These are phyloP conservation scores for Solanum sitiens DNA, from an alignment of 257 asterid species.

Conservation along the genomic window DNA sequence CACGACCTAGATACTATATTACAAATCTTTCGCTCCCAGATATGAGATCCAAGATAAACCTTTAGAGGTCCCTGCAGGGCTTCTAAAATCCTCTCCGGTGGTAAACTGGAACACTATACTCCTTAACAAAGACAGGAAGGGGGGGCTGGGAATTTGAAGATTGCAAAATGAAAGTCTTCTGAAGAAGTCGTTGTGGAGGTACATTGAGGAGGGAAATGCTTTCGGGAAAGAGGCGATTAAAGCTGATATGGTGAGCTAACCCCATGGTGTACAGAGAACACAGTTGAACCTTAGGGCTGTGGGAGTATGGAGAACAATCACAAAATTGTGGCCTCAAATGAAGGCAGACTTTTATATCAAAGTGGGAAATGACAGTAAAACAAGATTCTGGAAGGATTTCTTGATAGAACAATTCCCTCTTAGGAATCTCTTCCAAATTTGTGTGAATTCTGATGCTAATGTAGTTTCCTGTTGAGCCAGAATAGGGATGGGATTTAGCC, in stretches of 20 bases:
- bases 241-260: neutral
- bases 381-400: too few relatives aligned
- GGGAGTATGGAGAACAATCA: neutral
- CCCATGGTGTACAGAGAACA: neutral
- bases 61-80: neutral
- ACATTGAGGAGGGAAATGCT: neutral
- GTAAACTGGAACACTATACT: neutral
- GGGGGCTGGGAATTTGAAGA: neutral
- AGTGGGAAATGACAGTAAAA: too few relatives aligned
- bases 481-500: neutral
- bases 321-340: too few relatives aligned
- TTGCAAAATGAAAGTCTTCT: neutral
- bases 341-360: too few relatives aligned
- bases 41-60: neutral
- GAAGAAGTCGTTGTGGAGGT: neutral
- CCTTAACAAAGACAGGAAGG: neutral
- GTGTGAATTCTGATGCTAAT: neutral
- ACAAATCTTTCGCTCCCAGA: neutral
- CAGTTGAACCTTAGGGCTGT: neutral
- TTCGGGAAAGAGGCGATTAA: neutral
- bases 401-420: too few relatives aligned
- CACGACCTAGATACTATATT: neutral
- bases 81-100: neutral
- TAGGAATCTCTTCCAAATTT: neutral
- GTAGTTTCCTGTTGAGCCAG: neutral